Conservation (phyloP, 2,329 filamentous ascomycete genomes). For the Neopestalotiopsis rosae region DNA sequence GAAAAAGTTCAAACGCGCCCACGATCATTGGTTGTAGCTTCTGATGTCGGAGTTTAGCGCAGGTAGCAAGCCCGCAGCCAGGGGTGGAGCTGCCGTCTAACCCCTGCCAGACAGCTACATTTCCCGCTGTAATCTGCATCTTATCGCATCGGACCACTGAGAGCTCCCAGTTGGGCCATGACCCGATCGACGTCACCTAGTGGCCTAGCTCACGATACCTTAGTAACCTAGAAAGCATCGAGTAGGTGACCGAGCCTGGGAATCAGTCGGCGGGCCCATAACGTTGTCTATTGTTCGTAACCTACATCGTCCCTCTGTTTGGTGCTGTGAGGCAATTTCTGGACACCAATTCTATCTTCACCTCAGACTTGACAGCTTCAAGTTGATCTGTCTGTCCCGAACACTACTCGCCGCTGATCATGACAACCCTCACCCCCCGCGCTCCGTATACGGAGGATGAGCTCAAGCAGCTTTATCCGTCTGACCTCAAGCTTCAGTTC, state of each 20-base stretch:
- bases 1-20: neutral
- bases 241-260: neutral
- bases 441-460: constrained; percentile 81
- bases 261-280: neutral
- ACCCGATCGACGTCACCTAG: constrained; percentile 3
- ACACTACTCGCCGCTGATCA: constrained; percentile 42
- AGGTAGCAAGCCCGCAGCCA: neutral
- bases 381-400: neutral
- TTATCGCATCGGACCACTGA: constrained; percentile 1
- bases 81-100: neutral
- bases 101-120: neutral
- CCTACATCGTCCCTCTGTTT: neutral
- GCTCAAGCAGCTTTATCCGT: constrained; percentile 80
- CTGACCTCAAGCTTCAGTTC: constrained; percentile 79
- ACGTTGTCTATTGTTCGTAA: neutral
- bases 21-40: neutral
- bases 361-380: neutral
- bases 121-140: neutral
- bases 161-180: neutral
- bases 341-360: neutral
- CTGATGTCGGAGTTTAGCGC: constrained; percentile 1
- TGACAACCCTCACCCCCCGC: constrained; percentile 81
- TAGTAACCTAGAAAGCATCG: neutral
- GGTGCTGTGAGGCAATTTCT: neutral
- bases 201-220: neutral